Evolutionary conservation across 2,329 filamentous ascomycete genomes (phyloP), one percentile per base, ranked within the genome.

Genomic region (Hansfordia pulvinata): DNA sequence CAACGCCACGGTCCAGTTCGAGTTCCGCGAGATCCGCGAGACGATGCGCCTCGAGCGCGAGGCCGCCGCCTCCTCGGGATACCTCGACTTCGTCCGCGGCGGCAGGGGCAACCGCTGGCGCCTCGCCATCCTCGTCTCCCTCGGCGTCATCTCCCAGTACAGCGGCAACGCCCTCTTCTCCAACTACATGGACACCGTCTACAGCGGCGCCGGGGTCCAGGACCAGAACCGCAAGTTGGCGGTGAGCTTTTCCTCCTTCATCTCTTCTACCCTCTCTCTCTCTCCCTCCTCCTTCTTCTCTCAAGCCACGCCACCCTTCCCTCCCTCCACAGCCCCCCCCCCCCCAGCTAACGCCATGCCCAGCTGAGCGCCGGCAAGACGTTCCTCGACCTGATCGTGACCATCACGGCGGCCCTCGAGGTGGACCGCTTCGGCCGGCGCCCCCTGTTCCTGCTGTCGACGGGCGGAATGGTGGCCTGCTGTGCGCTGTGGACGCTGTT

Each of bases 101-200:
- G 78, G 74, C 15, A 62, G 56, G 39, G 72, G 74, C 16, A 78
- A 80, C 54, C 60, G 70, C 27, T 72, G 72, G 56, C 60, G 75
- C 8, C 53, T 80, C 23, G 57, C 64, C 25, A 65, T 79, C 29
- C 56, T 76, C 21, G 47, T 76, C 21, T 75, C 69, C 1, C 58
- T 79, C 11, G 74, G 71, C 40, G 51, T 78, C 37, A 75, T 78
- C 42, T 76, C 70, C 2, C 73, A 79, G 48, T 78, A 75, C 52
- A 71, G 64, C 27, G 74, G 75, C 23, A 79, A 78, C 42, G 72
- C 69, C 11, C 52, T 79, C 2, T 69, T 79, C 42, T 71, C 63
- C 35, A 77, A 78, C 51, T 78, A 78, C 46, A 69, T 74, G 40
- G 66, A 71, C 32, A 56, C 62, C 30, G 62, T 79, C 35, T 76